Conservation (phyloP, 345 rosid species). For the Populus tremula region DNA sequence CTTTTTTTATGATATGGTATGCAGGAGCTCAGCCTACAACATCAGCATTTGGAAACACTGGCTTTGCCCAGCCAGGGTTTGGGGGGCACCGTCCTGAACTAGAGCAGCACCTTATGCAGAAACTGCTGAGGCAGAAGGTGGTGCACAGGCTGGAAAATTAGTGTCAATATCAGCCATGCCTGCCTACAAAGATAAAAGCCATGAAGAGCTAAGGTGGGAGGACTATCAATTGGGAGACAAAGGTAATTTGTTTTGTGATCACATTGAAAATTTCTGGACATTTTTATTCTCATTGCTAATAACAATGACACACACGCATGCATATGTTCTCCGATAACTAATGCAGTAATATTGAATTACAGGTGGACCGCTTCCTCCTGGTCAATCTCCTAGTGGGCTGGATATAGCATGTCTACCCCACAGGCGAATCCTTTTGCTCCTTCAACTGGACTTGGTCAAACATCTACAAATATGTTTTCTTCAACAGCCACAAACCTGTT, state of each 20-base stretch:
- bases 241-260: slow-evolving; percentile 41
- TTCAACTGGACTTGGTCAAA: slow-evolving; percentile 42
- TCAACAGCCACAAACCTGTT: slow-evolving; percentile 48
- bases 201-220: slow-evolving; percentile 94
- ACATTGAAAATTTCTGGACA: neutral
- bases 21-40: slow-evolving; percentile 67
- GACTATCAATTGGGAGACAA: slow-evolving; percentile 96
- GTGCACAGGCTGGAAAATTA: slow-evolving; percentile 66
- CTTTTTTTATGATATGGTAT: neutral
- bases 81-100: slow-evolving; percentile 75
- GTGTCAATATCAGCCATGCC: slow-evolving; percentile 89
- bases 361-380: slow-evolving; percentile 72
- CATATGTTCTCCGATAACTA: neutral
- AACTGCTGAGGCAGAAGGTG: slow-evolving; percentile 62
- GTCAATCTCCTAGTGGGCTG: slow-evolving; percentile 60
- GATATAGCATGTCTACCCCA: slow-evolving; percentile 47
- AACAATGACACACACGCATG: neutral
- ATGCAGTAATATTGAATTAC: slow-evolving; percentile 22
- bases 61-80: slow-evolving; percentile 68
- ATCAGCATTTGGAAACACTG: slow-evolving; percentile 59
- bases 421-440: slow-evolving; percentile 52
- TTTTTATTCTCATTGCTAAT: neutral
- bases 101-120: slow-evolving; percentile 63
- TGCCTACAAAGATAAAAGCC: slow-evolving; percentile 64
- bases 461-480: slow-evolving; percentile 57